These are phyloP conservation scores for Ajuga chamaepitys DNA, from an alignment of 257 asterid species.

Conservation along the genomic window DNA sequence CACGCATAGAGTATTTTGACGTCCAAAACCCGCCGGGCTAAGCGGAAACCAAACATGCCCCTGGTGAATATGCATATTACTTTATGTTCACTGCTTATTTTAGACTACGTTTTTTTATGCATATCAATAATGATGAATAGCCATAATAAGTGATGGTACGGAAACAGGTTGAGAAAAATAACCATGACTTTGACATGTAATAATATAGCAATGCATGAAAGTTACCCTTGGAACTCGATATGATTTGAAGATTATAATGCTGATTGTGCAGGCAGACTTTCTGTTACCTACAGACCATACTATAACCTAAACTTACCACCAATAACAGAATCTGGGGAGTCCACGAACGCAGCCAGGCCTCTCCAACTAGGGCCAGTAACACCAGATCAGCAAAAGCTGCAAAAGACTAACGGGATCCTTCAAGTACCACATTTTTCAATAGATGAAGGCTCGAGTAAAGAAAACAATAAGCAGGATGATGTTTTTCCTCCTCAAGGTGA, in stretches of 20 bases:
- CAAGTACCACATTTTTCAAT: slow-evolving; percentile 16
- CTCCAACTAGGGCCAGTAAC: slow-evolving; percentile 41
- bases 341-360: slow-evolving; percentile 24
- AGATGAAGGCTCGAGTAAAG: slow-evolving; percentile 22
- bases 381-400: slow-evolving; percentile 41
- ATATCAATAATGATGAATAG: not conserved
- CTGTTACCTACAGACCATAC: slow-evolving; percentile 24
- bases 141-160: not conserved
- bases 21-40: too few relatives aligned
- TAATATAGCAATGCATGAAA: not conserved
- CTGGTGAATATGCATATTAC: too few relatives aligned
- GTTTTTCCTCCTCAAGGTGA: slow-evolving; percentile 16
- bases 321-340: slow-evolving; percentile 26
- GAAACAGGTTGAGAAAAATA: not conserved
- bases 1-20: too few relatives aligned
- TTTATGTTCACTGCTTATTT: not conserved
- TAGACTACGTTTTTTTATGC: not conserved
- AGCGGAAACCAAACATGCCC: too few relatives aligned
- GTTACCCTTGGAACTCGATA: not conserved
- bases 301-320: slow-evolving; percentile 29
- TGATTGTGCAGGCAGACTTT: slow-evolving; percentile 39
- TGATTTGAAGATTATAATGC: slow-evolving; percentile 4
- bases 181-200: not conserved
- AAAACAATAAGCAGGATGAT: slow-evolving; percentile 28
- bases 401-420: slow-evolving; percentile 19